phyloP scores from a whole-genome alignment of 176 grass and related monocot species.

The Triticum urartu region DNA sequence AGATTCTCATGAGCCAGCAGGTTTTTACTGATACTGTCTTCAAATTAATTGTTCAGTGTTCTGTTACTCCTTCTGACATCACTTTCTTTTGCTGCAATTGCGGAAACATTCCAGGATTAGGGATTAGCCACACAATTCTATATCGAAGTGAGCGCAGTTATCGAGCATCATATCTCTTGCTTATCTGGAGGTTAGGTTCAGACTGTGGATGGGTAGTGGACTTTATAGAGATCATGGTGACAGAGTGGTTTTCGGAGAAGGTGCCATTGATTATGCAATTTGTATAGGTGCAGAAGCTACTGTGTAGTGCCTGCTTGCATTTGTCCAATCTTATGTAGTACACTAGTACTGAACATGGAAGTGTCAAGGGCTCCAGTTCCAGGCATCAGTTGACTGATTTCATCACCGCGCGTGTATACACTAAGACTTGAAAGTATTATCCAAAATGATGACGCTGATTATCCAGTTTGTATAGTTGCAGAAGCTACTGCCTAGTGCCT shows the following conservation, averaged over 20 bases:
- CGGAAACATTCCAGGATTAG: slow-evolving; percentile 32
- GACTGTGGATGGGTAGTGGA: slow-evolving; percentile 1
- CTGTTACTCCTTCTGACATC: background rate
- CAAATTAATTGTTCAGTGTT: background rate
- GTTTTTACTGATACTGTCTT: slow-evolving; percentile 24
- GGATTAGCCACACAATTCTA: background rate
- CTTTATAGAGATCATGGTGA: slow-evolving; percentile 14
- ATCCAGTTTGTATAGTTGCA: background rate
- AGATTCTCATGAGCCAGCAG: slow-evolving; percentile 96
- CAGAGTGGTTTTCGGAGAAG: background rate
- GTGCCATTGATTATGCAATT: background rate
- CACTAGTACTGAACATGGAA: background rate
- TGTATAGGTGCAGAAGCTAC: background rate
- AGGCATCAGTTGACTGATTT: background rate
- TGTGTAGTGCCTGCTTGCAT: background rate
- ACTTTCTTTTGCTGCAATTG: background rate
- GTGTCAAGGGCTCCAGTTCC: background rate
- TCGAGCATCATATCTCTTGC: background rate
- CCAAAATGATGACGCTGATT: background rate
- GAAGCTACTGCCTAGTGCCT: background rate
- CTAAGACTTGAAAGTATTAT: background rate
- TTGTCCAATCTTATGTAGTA: background rate
- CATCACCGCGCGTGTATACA: background rate
- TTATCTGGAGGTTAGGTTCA: background rate
- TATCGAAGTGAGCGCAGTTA: slow-evolving; percentile 5